Evolutionary conservation across 2,329 filamentous ascomycete species (phyloP), one percentile per base, ranked within the genome.

Genomic region (Trichoderma oligosporum): DNA sequence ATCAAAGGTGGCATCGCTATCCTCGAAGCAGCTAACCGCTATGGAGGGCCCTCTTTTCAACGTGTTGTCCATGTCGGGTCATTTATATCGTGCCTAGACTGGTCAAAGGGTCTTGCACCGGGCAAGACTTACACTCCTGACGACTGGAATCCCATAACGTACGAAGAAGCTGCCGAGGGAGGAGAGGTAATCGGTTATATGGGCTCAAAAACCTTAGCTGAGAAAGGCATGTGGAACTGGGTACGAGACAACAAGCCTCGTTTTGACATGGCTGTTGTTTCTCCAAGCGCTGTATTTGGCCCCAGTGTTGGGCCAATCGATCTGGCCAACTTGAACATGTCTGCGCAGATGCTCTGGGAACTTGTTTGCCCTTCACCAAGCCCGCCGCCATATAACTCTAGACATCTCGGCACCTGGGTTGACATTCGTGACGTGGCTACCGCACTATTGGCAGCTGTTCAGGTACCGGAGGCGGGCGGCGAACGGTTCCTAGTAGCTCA

Each of bases 181-280:
- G 47, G 60, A 18, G 59, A 52, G 2, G 56, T 55, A 7, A 58
- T 58, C 7, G 64, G 58, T 8, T 68, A 67, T 49, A 61, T 59
- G 6, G 63, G 59, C 4, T 64, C 62, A 12, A 66, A 68, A 46
- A 81, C 80, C 1, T 85, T 90, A 60, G 85, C 84, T 1, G 86
- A 89, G 65, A 81, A 78, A 59, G 82, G 84, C 1, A 83, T 84
- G 2, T 89, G 86, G 86, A 75, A 81, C 2, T 67, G 62, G 45
- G 56, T 66, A 48, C 20, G 31, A 7, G 58, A 57, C 20, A 58
- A 63, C 5, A 46, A 61, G 8, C 78, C 24, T 11, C 8, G 4
- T 1, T 54, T 24, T 11, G 27, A 24, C 7, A 9, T 41, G 12
- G 22, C 27, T 11, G 18, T 18, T 7, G 35, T 51, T 14, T 27